phyloP scores from a whole-genome alignment of 2,329 filamentous ascomycete genomes.

The Botrytis cinerea region DNA sequence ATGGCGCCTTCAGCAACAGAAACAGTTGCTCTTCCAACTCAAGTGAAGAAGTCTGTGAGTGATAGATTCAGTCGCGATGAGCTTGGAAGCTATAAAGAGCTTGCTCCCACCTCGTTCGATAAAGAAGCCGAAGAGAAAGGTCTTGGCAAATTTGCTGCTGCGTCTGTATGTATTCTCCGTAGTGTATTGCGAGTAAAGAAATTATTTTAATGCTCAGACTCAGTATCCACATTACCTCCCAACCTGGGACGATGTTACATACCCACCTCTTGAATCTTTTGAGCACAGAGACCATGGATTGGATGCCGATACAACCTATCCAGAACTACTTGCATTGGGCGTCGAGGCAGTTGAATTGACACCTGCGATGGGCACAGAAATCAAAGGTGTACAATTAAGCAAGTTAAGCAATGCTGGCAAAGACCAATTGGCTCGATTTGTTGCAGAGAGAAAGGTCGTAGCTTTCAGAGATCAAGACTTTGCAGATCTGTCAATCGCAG shows the following conservation, averaged over 20 bases:
- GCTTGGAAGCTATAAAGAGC: constrained; percentile 39
- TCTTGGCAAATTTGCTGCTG: constrained; percentile 34
- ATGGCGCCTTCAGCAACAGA: constrained; percentile 41
- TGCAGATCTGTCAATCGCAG: constrained; percentile 66
- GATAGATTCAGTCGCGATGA: constrained; percentile 32
- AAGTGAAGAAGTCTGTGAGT: constrained; percentile 21
- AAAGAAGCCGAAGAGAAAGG: constrained; percentile 39
- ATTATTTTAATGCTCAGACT: background rate
- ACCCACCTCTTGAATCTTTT: constrained; percentile 67
- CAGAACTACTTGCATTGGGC: constrained; percentile 63
- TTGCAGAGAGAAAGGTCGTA: constrained; percentile 76
- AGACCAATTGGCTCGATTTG: constrained; percentile 73
- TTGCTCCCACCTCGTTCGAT: constrained; percentile 39
- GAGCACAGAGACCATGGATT: constrained; percentile 75
- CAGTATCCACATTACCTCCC: constrained; percentile 62
- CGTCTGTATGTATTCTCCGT: constrained; percentile 33
- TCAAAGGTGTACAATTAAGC: constrained; percentile 71
- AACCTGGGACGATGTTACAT: constrained; percentile 64
- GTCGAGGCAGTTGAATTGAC: constrained; percentile 62
- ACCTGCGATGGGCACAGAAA: constrained; percentile 72
- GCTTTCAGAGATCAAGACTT: constrained; percentile 77
- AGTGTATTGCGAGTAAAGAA: background rate
- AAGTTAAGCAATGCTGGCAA: constrained; percentile 67
- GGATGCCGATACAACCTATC: constrained; percentile 69
- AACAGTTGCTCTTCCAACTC: constrained; percentile 32